These are phyloP conservation scores for Ascobolus immersus DNA, from an alignment of 495 filamentous ascomycete genomes.

Conservation along the genomic window DNA sequence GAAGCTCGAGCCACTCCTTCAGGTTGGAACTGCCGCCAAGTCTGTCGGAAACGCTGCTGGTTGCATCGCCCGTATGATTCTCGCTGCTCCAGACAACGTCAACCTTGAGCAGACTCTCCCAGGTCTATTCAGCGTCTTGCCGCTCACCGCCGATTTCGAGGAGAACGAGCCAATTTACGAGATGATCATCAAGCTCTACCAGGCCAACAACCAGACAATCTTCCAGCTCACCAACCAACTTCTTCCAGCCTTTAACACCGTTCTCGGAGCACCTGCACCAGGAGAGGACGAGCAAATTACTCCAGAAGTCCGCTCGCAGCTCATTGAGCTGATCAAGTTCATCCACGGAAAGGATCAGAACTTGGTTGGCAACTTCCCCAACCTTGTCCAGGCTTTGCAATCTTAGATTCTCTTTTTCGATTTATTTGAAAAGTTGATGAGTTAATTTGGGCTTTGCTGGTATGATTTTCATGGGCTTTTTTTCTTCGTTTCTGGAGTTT, in stretches of 20 bases:
- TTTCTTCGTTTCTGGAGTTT: no score
- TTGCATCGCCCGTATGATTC: conserved; percentile 78
- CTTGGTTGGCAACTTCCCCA: conserved; percentile 12
- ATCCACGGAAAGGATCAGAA: conserved; percentile 26
- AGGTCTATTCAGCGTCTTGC: conserved; percentile 49
- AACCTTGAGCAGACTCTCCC: conserved; percentile 62
- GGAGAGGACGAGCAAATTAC: conserved; percentile 71
- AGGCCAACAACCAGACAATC: conserved; percentile 43
- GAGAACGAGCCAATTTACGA: conserved; percentile 84
- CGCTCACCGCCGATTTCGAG: conserved; percentile 80
- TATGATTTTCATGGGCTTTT: no score
- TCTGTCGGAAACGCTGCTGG: conserved; percentile 84
- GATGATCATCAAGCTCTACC: conserved; percentile 68
- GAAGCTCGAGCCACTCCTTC: conserved; percentile 63
- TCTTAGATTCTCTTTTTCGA: no score
- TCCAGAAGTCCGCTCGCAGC: conserved; percentile 44
- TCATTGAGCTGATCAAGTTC: conserved; percentile 46
- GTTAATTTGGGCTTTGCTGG: no score
- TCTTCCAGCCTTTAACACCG: conserved; percentile 53
- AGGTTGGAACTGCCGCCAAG: conserved; percentile 30
- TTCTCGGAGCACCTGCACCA: conserved; percentile 50
- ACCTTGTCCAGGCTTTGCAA: conserved; percentile 8
- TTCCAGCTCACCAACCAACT: conserved; percentile 51
- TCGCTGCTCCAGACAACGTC: conserved; percentile 49
- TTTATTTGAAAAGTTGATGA: no score